phyloP scores from a whole-genome alignment of 192 early-diverging fungal species.

The Umbelopsis vinacea region DNA sequence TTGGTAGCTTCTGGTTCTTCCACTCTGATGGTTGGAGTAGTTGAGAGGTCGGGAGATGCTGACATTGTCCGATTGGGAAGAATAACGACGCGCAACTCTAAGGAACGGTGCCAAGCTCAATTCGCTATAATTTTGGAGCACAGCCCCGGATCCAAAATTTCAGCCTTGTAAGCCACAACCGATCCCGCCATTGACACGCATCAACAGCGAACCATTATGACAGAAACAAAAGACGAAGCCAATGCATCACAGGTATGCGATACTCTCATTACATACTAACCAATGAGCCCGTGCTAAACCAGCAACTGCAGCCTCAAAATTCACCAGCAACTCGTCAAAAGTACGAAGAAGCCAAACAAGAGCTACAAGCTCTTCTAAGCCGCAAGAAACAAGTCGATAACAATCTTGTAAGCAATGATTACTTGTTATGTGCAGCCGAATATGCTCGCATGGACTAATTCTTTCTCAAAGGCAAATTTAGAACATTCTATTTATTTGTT shows the following conservation, averaged over 20 bases:
- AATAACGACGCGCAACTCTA: conserved; percentile 11
- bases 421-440: not conserved
- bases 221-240: conserved; percentile 7
- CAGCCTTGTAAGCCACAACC: conserved; percentile 15
- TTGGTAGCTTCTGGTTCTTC: not conserved
- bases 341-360: conserved; percentile 76
- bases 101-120: conserved; percentile 15
- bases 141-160: conserved; percentile 15
- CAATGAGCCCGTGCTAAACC: not conserved
- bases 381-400: conserved; percentile 84
- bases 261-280: not conserved
- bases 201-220: not conserved
- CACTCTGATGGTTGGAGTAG: not conserved
- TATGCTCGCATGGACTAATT: not conserved
- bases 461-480: conserved; percentile 55
- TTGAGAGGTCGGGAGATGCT: conserved; percentile 15
- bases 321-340: conserved; percentile 48
- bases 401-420: conserved; percentile 57
- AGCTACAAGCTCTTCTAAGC: conserved; percentile 70
- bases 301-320: conserved; percentile 27
- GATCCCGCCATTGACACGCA: not conserved
- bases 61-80: conserved; percentile 17
- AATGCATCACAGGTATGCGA: conserved; percentile 10
- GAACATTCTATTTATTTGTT: conserved; percentile 84
- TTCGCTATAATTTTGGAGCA: not conserved